Percentiles rank a stretch among this genome's conserved stretches.
Conservation (phyloP, 2,329 filamentous ascomycete genomes). For the Pseudofabraea citricarpa region DNA sequence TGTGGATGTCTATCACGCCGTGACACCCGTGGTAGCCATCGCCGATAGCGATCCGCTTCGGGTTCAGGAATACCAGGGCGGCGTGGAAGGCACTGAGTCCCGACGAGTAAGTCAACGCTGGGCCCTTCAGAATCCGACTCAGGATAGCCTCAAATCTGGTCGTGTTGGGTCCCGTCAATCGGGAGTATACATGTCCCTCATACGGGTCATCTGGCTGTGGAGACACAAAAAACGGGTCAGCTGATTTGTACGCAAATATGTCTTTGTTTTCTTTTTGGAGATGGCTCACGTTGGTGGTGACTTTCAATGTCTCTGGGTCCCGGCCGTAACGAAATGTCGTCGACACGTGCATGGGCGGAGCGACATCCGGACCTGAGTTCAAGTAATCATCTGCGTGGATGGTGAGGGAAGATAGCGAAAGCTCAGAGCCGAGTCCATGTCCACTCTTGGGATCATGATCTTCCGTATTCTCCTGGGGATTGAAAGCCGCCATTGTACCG, state of each 20-base stretch:
- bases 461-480: constrained; percentile 11
- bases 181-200: constrained; percentile 78
- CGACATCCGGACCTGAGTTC: constrained; percentile 71
- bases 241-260: constrained; percentile 5
- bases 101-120: constrained; percentile 72
- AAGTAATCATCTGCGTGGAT: constrained; percentile 79
- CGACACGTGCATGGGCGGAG: constrained; percentile 83
- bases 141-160: constrained; percentile 84
- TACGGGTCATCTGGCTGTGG: constrained; percentile 42
- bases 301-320: constrained; percentile 62
- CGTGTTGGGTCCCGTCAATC: constrained; percentile 71
- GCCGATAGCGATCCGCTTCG: constrained; percentile 75
- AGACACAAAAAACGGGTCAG: constrained; percentile 11
- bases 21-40: constrained; percentile 93
- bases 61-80: constrained; percentile 77
- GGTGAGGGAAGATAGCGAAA: constrained; percentile 64
- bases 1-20: constrained; percentile 70
- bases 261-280: constrained; percentile 2
- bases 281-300: constrained; percentile 50
- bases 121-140: constrained; percentile 64
- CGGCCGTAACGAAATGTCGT: constrained; percentile 82
- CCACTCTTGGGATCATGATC: constrained; percentile 7
- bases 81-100: constrained; percentile 88
- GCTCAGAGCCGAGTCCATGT: constrained; percentile 14
- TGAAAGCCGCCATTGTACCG: constrained; percentile 14